Evolutionary conservation across 2,329 filamentous ascomycete species (phyloP).

Genomic region (Exophiala oligosperma): DNA sequence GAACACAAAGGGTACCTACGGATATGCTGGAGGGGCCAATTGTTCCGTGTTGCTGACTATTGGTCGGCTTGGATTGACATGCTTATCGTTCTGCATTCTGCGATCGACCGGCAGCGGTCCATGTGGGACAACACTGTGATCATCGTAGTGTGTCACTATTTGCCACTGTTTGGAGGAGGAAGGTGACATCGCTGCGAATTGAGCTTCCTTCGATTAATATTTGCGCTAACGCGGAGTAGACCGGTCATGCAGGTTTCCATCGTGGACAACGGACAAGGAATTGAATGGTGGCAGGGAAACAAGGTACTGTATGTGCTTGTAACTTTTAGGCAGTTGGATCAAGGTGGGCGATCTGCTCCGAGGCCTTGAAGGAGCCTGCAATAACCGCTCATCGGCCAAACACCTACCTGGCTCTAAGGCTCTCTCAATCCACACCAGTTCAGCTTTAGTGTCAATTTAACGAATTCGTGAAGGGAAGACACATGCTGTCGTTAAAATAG

Average conservation of each 20-base stretch:
- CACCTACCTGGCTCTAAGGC: too few relatives aligned
- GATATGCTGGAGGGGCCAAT: too few relatives aligned
- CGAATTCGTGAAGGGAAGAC: too few relatives aligned
- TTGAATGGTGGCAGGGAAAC: background rate
- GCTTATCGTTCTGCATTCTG: background rate
- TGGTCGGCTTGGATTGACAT: background rate
- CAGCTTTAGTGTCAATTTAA: too few relatives aligned
- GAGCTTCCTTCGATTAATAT: background rate
- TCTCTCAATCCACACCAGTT: too few relatives aligned
- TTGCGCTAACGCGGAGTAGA: too few relatives aligned
- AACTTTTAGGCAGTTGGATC: too few relatives aligned
- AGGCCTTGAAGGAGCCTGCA: too few relatives aligned
- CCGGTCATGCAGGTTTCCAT: background rate
- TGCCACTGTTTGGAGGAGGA: slow-evolving; percentile 1
- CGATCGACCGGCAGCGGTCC: background rate
- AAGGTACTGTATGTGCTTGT: background rate
- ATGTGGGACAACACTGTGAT: background rate
- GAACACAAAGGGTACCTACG: too few relatives aligned
- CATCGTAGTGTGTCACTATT: background rate
- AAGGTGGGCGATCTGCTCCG: too few relatives aligned
- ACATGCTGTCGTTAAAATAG: too few relatives aligned
- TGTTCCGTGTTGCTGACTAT: background rate
- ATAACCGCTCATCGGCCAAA: too few relatives aligned
- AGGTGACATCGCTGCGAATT: background rate
- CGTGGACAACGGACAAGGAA: background rate